Evolutionary conservation across 2,329 filamentous ascomycete genomes (phyloP).

Genomic region (Fusarium sp.): DNA sequence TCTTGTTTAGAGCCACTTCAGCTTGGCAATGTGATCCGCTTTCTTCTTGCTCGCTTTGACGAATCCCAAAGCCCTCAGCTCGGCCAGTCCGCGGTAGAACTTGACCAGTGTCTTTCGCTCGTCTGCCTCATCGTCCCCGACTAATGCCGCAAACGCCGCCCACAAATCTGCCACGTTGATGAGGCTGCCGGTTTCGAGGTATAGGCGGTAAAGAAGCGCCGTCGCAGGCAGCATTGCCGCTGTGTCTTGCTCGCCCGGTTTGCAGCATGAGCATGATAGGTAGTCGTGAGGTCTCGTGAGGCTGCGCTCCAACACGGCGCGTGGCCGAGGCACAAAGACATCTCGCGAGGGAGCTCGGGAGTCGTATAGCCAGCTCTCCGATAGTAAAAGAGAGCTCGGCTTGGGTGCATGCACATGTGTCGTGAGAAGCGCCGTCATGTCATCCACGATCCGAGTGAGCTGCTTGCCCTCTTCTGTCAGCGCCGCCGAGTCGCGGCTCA

Average conservation of each 20-base stretch:
- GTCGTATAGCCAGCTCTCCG: conserved; percentile 83
- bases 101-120: conserved; percentile 73
- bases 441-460: conserved; percentile 74
- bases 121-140: conserved; percentile 56
- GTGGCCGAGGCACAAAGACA: conserved; percentile 80
- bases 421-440: conserved; percentile 45
- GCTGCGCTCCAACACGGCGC: conserved; percentile 76
- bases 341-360: conserved; percentile 75
- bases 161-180: conserved; percentile 85
- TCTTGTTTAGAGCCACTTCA: conserved; percentile 74
- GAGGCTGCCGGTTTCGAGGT: conserved; percentile 78
- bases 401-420: conserved; percentile 37
- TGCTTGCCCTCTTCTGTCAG: conserved; percentile 77
- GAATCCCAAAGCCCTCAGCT: conserved; percentile 86
- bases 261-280: conserved; percentile 77
- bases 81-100: conserved; percentile 88
- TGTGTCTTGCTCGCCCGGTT: conserved; percentile 58
- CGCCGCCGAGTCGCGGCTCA: conserved; percentile 78
- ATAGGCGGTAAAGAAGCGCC: conserved; percentile 81
- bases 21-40: conserved; percentile 89
- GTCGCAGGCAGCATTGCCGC: conserved; percentile 74
- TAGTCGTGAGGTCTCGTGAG: conserved; percentile 81
- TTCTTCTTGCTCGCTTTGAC: conserved; percentile 92
- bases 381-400: conserved; percentile 63
- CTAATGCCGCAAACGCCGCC: conserved; percentile 77